Evolutionary conservation across 495 filamentous ascomycete species (phyloP).

Genomic region (Penicillium subrubescens): DNA sequence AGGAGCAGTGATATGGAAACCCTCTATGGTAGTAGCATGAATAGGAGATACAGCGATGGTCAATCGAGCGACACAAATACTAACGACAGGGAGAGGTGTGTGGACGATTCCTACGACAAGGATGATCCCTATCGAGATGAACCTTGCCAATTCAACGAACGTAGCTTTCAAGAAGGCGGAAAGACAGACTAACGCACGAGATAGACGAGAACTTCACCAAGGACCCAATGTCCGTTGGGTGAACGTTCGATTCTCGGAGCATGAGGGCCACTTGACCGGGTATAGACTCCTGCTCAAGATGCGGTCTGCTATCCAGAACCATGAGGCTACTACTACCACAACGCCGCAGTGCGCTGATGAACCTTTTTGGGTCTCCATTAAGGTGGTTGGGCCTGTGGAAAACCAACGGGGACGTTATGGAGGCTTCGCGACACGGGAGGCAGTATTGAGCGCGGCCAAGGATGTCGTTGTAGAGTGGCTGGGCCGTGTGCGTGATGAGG

Average conservation of each 20-base stretch:
- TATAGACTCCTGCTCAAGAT: background rate
- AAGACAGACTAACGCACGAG: background rate
- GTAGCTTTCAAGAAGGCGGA: background rate
- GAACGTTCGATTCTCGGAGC: background rate
- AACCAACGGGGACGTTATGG: background rate
- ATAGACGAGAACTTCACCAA: background rate
- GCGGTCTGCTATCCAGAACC: background rate
- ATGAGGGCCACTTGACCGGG: background rate
- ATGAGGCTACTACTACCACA: background rate
- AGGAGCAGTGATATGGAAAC: background rate
- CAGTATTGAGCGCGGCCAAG: background rate
- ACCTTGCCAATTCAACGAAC: background rate
- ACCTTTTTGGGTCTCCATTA: background rate
- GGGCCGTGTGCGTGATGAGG: background rate
- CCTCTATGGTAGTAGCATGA: background rate
- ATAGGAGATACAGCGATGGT: background rate
- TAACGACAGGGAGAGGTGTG: background rate
- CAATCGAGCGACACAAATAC: background rate
- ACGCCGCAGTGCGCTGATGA: background rate
- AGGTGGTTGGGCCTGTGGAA: background rate
- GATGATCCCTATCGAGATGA: background rate
- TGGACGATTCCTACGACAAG: background rate
- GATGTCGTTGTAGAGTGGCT: background rate
- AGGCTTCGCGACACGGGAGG: background rate
- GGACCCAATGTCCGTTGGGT: background rate